Evolutionary conservation across 768 basidiomycete genomes (phyloP).

Genomic region (Auricularia cornea): DNA sequence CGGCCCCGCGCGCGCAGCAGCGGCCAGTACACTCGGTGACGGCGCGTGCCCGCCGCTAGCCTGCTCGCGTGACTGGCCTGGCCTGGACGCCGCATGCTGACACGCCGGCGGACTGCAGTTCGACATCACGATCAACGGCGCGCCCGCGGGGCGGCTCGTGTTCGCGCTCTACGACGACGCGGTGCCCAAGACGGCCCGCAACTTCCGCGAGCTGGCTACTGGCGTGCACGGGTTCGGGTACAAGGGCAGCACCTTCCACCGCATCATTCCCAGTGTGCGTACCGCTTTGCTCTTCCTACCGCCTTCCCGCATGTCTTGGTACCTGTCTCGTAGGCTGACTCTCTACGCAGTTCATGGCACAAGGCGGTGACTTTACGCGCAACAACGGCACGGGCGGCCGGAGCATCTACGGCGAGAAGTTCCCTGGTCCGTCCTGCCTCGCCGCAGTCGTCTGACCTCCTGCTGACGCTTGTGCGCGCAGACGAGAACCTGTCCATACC

Average conservation of each 20-base stretch:
- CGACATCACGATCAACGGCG: constrained; percentile 36
- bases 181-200: constrained; percentile 71
- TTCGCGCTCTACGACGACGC: constrained; percentile 79
- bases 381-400: constrained; percentile 29
- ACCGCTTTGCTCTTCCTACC: constrained; percentile 13
- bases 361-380: constrained; percentile 28
- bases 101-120: not conserved
- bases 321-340: too few relatives aligned
- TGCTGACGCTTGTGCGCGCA: not conserved
- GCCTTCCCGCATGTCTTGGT: not conserved
- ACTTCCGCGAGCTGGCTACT: constrained; percentile 75
- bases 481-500: not conserved
- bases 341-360: constrained; percentile 27
- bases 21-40: too few relatives aligned
- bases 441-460: too few relatives aligned
- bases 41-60: too few relatives aligned
- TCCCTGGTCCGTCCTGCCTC: constrained; percentile 7
- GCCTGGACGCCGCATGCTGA: not conserved
- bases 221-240: constrained; percentile 67
- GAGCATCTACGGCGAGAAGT: constrained; percentile 26
- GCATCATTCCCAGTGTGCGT: constrained; percentile 35
- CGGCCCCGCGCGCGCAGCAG: too few relatives aligned
- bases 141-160: constrained; percentile 59
- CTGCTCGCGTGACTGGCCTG: not conserved
- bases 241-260: constrained; percentile 57